Evolutionary conservation across 2,329 filamentous ascomycete genomes (phyloP).

Genomic region (Diaporthe ilicicola): DNA sequence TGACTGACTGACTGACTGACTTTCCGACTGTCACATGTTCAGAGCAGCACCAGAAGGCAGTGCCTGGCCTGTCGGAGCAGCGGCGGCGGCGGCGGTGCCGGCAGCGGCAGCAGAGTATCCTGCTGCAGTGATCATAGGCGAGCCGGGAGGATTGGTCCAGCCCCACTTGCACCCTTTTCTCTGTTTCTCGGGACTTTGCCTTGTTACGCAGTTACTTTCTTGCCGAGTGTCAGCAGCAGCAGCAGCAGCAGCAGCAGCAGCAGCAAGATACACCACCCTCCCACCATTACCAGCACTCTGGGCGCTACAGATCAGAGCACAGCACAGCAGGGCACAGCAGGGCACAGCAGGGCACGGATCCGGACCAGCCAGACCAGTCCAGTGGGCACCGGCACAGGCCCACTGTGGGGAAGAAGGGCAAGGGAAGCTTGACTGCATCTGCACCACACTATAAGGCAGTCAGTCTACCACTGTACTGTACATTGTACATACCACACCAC

Average conservation of each 20-base stretch:
- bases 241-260: not conserved
- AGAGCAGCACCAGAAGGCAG: not conserved
- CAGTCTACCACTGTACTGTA: not conserved
- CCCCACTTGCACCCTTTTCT: not conserved
- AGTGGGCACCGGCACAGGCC: no score
- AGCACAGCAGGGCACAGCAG: not conserved
- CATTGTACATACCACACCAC: not conserved
- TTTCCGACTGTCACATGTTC: slow-evolving; percentile 19
- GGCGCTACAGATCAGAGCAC: not conserved
- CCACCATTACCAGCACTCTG: not conserved
- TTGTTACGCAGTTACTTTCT: not conserved
- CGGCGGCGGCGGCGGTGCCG: no score
- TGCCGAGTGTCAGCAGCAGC: not conserved
- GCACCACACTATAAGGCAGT: no score
- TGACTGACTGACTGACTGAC: no score
- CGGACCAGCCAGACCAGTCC: no score
- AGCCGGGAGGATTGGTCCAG: not conserved
- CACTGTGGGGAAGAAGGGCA: no score
- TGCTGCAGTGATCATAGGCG: not conserved
- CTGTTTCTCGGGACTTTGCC: not conserved
- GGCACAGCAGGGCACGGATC: not conserved
- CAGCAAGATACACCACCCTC: not conserved
- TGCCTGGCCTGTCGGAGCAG: not conserved
- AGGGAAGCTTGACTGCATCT: no score
- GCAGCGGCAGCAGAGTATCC: not conserved